These are phyloP conservation scores for Capronia epimyces DNA, from an alignment of 2,329 filamentous ascomycete genomes.

Conservation along the genomic window DNA sequence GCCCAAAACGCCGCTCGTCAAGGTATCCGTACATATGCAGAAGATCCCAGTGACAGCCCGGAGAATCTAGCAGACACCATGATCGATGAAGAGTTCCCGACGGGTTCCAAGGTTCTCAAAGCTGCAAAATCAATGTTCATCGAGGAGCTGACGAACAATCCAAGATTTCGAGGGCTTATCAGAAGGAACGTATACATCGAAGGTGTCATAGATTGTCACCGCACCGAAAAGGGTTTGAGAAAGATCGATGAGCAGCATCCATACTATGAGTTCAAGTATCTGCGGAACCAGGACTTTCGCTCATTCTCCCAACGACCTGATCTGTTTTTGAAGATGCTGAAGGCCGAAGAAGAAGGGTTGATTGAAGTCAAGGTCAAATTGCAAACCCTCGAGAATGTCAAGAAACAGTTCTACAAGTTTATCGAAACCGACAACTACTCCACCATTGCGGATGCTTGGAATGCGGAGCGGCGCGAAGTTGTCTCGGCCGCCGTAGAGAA, in stretches of 20 bases:
- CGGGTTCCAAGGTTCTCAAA: conserved; percentile 66
- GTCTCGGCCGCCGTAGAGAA: conserved; percentile 75
- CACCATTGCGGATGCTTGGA: conserved; percentile 92
- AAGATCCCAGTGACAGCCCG: conserved; percentile 74
- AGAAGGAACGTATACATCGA: conserved; percentile 76
- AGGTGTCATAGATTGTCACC: conserved; percentile 76
- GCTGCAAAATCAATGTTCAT: conserved; percentile 83
- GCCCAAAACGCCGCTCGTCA: conserved; percentile 78
- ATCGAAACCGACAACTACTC: conserved; percentile 95
- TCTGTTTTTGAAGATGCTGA: conserved; percentile 93
- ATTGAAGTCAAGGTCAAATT: conserved; percentile 78
- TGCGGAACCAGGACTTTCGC: conserved; percentile 78
- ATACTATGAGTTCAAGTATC: conserved; percentile 96
- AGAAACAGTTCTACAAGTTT: conserved; percentile 68
- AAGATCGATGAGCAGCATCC: conserved; percentile 93
- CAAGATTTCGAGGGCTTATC: conserved; percentile 82
- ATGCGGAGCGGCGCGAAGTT: conserved; percentile 76
- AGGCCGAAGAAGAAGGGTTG: conserved; percentile 88
- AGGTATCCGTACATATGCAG: conserved; percentile 72
- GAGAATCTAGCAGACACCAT: conserved; percentile 81
- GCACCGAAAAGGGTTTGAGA: conserved; percentile 88
- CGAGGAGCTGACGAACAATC: conserved; percentile 82
- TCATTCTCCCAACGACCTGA: conserved; percentile 80
- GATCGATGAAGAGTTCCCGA: conserved; percentile 66
- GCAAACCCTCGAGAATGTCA: conserved; percentile 69